Base-by-base conservation (phyloP, 805 yeast species). In the Saccharomycopsis malanga region DNA sequence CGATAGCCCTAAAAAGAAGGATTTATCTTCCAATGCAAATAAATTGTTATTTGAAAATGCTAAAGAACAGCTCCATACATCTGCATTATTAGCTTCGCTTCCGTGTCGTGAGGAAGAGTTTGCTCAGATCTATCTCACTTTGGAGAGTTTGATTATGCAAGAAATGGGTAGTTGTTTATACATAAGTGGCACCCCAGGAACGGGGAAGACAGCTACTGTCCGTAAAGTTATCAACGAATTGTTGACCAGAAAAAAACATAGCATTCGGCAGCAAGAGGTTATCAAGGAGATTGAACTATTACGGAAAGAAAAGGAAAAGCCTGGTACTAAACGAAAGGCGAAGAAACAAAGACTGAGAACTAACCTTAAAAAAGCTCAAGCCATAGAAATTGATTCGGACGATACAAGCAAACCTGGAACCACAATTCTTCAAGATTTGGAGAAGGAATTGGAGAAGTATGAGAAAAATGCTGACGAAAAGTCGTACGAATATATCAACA, bases 141-240 rank as follows among this genome's bases (percentile, higher is more conserved):
- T 93, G 3, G 88, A 87, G 56, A 71, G 78, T 39, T 84, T 95
- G 0, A 76, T 91, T 29, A 71, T 71, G 40, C 73, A 81, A 14
- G 75, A 76, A 36, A 73, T 83, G 1, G 97, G 98, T 0, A 75
- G 89, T 5, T 87, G 96, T 54, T 64, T 93, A 4, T 93, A 89
- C 60, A 79, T 93, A 9, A 87, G 96, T 63, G 99, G 99, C 3
- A 87, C 96, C 0, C 98, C 99, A 0, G 99, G 99, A 6, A 91
- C 94, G 2, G 98, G 98, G 10, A 93, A 93, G 60, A 91, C 98
- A 0, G 93, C 95, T 3, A 91, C 98, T 0, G 80, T 91, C 2
- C 67, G 95, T 46, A 95, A 88, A 58, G 97, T 85, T 0, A 74
- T 93, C 22, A 73, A 77, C 29, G 87, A 83, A 57, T 64, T 93